These are phyloP conservation scores for Hirsutella thompsonii DNA, from an alignment of 2,329 filamentous ascomycete species.

Conservation along the genomic window DNA sequence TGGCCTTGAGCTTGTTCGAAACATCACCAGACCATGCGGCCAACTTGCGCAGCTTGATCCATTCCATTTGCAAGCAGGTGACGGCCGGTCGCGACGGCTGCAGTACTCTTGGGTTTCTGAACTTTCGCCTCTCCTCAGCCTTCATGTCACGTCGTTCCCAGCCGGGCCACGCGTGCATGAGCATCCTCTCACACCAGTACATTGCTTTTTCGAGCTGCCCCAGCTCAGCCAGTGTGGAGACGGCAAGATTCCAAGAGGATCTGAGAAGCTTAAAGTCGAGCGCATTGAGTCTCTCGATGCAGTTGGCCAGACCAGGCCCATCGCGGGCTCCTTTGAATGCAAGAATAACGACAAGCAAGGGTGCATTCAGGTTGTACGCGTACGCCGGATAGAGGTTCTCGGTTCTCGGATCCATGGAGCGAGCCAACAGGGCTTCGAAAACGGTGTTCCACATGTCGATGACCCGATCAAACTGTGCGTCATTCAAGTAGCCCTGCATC, in stretches of 20 bases:
- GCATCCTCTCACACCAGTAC: conserved; percentile 55
- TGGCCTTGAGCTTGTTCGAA: conserved; percentile 22
- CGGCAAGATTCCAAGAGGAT: conserved; percentile 68
- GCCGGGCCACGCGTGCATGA: conserved; percentile 70
- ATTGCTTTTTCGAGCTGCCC: conserved; percentile 56
- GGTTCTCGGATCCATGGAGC: conserved; percentile 9
- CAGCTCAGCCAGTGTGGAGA: conserved; percentile 52
- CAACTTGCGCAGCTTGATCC: conserved; percentile 33
- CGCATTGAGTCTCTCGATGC: conserved; percentile 41
- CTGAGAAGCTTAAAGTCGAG: conserved; percentile 64
- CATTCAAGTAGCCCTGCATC: conserved; percentile 52
- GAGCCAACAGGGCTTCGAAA: conserved; percentile 35
- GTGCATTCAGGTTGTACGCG: conserved; percentile 39
- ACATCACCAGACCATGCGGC: conserved; percentile 34
- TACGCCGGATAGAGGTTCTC: conserved; percentile 27
- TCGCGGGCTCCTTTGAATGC: conserved; percentile 27
- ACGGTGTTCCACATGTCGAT: conserved; percentile 54
- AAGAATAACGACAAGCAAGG: conserved; percentile 36
- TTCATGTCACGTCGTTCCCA: conserved; percentile 34
- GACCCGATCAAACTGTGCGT: conserved; percentile 46
- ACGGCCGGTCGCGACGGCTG: conserved; percentile 26
- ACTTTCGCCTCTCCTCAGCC: conserved; percentile 22
- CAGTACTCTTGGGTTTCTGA: conserved; percentile 21
- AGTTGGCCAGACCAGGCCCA: conserved; percentile 30
- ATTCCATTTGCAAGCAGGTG: conserved; percentile 33